Evolutionary conservation across 768 basidiomycete genomes (phyloP), one percentile per base, ranked within the genome.

Genomic region (Phlebiopsis flavidoalba): DNA sequence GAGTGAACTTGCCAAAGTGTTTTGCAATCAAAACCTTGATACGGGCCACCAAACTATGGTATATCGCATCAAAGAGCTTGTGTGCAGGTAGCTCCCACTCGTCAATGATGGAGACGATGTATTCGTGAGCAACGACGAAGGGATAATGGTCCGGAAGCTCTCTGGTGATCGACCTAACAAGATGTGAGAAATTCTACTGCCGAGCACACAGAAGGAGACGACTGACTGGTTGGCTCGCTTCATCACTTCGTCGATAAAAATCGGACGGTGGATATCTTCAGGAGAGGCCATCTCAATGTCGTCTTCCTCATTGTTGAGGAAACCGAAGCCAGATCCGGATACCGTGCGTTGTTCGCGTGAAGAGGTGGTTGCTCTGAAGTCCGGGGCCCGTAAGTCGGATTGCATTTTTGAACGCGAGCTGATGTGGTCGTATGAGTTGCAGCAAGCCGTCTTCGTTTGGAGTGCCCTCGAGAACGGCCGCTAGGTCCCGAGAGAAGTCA

Each of bases 71-170:
- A 57, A 82, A 84, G 8, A 90, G 76, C 0, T 57, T 26, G 17
- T 76, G 66, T 0, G 83, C 73, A 0, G 87, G 89, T 0, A 45
- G 47, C 0, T 59, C 52, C 89, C 88, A 89, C 52, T 80, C 65
- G 14, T 64, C 37, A 3, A 80, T 76, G 36, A 84, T 68, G 0
- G 70, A 59, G 2, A 65, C 57, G 55, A 91, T 86, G 61, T 80
- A 86, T 0, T 70, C 66, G 10, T 76, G 69, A 52, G 84, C 81
- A 0, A 90, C 84, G 0, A 84, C 73, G 61, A 85, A 89, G 0
- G 88, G 88, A 61, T 83, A 87, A 61, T 80, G 79, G 14, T 82
- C 85, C 0, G 88, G 88, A 0, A 91, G 77, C 65, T 91, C 88
- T 1, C 90, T 82, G 0, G 88, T 86, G 3, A 85, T 79, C 1